phyloP scores from a whole-genome alignment of 768 basidiomycete species.

The Auricularia auricula-judae region DNA sequence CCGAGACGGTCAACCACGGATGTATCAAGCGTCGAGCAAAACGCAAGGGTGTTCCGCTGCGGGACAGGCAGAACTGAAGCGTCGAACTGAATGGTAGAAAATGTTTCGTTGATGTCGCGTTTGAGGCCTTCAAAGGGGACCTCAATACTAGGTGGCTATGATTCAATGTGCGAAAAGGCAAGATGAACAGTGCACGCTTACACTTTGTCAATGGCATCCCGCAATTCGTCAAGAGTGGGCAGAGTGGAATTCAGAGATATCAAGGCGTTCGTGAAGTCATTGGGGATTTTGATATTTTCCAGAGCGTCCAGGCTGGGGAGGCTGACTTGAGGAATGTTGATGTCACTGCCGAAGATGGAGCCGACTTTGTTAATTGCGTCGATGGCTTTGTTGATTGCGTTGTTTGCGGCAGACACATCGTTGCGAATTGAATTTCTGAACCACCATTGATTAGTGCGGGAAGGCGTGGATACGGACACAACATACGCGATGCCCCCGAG shows the following conservation, averaged over 20 bases:
- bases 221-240: constrained; percentile 67
- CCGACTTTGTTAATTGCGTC: constrained; percentile 65
- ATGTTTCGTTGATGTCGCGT: constrained; percentile 80
- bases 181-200: constrained; percentile 29
- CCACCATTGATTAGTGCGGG: neutral
- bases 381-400: constrained; percentile 52
- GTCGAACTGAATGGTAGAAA: constrained; percentile 61
- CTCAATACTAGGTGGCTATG: constrained; percentile 42
- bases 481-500: constrained; percentile 48
- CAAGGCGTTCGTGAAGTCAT: constrained; percentile 62
- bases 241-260: constrained; percentile 69
- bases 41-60: constrained; percentile 48
- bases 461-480: neutral
- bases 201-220: constrained; percentile 55
- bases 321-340: constrained; percentile 58
- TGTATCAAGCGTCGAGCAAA: constrained; percentile 73
- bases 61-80: constrained; percentile 70
- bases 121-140: constrained; percentile 84
- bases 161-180: constrained; percentile 3
- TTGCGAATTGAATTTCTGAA: constrained; percentile 43
- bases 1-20: constrained; percentile 81
- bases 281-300: constrained; percentile 69
- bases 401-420: constrained; percentile 58
- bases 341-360: constrained; percentile 45
- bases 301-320: constrained; percentile 67